phyloP scores from a whole-genome alignment of 345 rosid species.

The Populus nigra region DNA sequence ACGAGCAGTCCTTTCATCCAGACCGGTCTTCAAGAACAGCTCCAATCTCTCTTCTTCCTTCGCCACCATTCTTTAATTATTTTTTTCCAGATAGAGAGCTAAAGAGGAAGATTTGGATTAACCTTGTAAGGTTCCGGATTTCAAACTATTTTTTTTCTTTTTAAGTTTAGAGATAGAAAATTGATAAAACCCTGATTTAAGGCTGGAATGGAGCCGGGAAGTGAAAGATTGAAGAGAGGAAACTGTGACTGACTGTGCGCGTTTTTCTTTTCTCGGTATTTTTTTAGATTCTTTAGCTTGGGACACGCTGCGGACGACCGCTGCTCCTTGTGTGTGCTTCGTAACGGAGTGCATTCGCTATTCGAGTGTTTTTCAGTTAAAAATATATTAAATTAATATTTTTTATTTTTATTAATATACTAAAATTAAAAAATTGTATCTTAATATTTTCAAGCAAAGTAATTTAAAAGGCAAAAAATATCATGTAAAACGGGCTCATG shows the following conservation, averaged over 20 bases:
- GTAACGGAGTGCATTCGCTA: no score
- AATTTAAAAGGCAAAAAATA: no score
- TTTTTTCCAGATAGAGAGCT: background rate
- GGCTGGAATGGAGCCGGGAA: background rate
- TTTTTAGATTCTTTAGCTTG: background rate
- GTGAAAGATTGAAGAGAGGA: background rate
- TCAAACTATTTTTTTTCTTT: no score
- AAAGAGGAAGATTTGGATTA: background rate
- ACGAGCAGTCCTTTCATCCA: constrained; percentile 76
- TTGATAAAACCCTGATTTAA: constrained; percentile 12
- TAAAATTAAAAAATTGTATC: no score
- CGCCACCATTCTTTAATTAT: background rate
- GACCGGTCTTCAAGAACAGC: constrained; percentile 73
- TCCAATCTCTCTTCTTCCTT: constrained; percentile 34
- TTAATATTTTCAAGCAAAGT: no score
- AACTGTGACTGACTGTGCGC: background rate
- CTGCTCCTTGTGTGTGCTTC: background rate
- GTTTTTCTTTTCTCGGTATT: background rate
- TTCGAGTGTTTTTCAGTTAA: no score
- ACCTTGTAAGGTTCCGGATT: background rate
- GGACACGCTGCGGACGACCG: background rate
- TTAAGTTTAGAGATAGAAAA: background rate
- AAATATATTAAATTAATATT: no score
- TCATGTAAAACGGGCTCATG: background rate
- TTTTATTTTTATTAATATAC: no score